A percentile compares a stretch with the other conserved stretches of the same genome.
These are phyloP conservation scores for Xylaria sp. DNA, from an alignment of 2,329 filamentous ascomycete species.

Conservation along the genomic window DNA sequence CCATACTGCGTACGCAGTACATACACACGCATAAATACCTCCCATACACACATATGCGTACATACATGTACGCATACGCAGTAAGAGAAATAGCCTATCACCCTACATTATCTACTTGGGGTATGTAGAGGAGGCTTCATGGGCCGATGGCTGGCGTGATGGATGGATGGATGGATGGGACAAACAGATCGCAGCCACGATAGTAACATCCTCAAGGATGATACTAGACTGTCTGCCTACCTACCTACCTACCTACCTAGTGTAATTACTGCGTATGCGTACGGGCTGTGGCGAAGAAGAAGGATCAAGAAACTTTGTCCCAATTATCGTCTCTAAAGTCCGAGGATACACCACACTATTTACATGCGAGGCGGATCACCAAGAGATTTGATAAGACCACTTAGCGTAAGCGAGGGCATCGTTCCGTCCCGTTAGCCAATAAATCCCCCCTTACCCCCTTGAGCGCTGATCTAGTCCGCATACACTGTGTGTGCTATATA, in stretches of 20 bases:
- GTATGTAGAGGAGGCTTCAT: background rate
- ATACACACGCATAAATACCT: too few relatives aligned
- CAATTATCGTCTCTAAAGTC: background rate
- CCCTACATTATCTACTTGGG: background rate
- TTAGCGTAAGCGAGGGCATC: background rate
- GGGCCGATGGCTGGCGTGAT: background rate
- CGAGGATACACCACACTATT: conserved; percentile 7
- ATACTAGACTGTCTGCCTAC: background rate
- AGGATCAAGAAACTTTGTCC: background rate
- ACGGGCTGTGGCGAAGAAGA: background rate
- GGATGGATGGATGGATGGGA: background rate
- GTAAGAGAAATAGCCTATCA: background rate
- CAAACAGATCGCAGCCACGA: background rate
- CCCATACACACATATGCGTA: too few relatives aligned
- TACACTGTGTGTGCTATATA: background rate
- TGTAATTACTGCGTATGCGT: background rate
- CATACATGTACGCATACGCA: too few relatives aligned
- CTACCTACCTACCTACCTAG: background rate
- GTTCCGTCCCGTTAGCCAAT: conserved; percentile 10
- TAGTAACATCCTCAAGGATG: conserved; percentile 21
- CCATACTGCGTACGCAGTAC: too few relatives aligned
- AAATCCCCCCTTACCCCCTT: background rate
- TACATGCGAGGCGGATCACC: background rate
- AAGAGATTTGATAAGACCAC: conserved; percentile 2
- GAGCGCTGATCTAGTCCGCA: background rate